A percentile compares a stretch with the other conserved stretches of the same genome.
Conservation (phyloP, 768 basidiomycete genomes). For the Calocybe cyanea region DNA sequence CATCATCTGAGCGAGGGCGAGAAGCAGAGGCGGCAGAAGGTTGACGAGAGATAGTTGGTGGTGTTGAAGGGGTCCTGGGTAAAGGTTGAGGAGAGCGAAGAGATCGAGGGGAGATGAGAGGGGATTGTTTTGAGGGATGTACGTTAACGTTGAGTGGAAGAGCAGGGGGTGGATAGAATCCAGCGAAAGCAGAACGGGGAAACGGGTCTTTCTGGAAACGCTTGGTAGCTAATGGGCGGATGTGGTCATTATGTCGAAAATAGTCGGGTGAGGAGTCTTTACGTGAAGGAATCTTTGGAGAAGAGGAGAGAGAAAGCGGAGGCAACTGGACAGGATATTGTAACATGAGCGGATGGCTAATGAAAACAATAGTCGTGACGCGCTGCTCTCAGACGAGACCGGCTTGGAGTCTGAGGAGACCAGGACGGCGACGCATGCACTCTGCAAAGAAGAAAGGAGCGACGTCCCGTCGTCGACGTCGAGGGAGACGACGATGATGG, state of each 20-base stretch:
- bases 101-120: conserved; percentile 34
- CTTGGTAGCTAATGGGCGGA: conserved; percentile 27
- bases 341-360: conserved; percentile 48
- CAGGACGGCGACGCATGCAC: conserved; percentile 40
- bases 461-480: conserved; percentile 27
- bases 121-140: conserved; percentile 31
- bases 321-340: conserved; percentile 48
- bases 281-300: conserved; percentile 26
- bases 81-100: conserved; percentile 27
- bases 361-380: conserved; percentile 22
- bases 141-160: conserved; percentile 25
- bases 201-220: conserved; percentile 36
- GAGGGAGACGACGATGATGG: conserved; percentile 8
- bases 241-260: conserved; percentile 39
- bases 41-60: conserved; percentile 26
- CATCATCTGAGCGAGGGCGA: conserved; percentile 54
- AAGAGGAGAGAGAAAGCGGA: conserved; percentile 34
- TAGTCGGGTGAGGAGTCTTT: conserved; percentile 30
- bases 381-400: conserved; percentile 54
- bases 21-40: conserved; percentile 35
- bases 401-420: conserved; percentile 48
- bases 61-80: conserved; percentile 23
- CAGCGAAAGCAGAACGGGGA: conserved; percentile 25
- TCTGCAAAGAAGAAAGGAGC: conserved; percentile 16
- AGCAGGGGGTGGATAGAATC: conserved; percentile 19